Evolutionary conservation across 2,329 filamentous ascomycete genomes (phyloP).

Genomic region (Xylariaceae sp.): DNA sequence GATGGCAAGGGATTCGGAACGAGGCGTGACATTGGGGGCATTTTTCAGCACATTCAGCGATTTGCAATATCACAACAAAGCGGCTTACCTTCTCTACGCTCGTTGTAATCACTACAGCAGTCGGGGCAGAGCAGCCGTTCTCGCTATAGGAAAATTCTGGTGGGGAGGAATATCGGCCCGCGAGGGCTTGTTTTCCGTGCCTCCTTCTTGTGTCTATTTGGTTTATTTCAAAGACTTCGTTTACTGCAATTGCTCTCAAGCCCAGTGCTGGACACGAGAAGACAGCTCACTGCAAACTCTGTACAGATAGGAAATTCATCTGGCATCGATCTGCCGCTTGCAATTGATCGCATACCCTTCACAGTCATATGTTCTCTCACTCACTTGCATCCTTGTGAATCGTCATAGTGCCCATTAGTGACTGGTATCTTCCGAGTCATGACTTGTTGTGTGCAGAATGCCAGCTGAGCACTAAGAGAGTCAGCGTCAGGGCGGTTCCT

Average conservation of each 20-base stretch:
- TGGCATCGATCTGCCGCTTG: too few relatives aligned
- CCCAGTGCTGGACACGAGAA: conserved; percentile 27
- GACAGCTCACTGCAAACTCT: conserved; percentile 20
- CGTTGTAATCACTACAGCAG: conserved; percentile 44
- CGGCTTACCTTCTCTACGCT: conserved; percentile 44
- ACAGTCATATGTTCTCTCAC: too few relatives aligned
- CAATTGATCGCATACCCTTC: too few relatives aligned
- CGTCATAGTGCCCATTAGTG: too few relatives aligned
- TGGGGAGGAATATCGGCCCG: conserved; percentile 3
- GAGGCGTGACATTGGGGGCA: conserved; percentile 22
- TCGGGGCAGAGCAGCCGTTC: conserved; percentile 33
- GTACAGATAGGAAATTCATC: conserved; percentile 21
- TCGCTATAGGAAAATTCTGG: conserved; percentile 24
- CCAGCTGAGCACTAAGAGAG: too few relatives aligned
- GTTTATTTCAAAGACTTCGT: conserved; percentile 25
- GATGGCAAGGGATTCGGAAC: conserved; percentile 20
- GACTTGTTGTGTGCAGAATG: too few relatives aligned
- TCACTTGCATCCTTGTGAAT: too few relatives aligned
- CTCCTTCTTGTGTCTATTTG: conserved; percentile 36
- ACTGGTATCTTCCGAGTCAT: too few relatives aligned
- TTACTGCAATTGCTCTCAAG: conserved; percentile 20
- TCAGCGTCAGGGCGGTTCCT: too few relatives aligned
- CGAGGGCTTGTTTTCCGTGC: conserved; percentile 8
- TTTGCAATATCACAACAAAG: conserved; percentile 20
- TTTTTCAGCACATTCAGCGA: conserved; percentile 22